Percentiles rank a stretch among this genome's conserved stretches.
Conservation (phyloP, 805 yeast genomes). For the Kodamaea kaohsiungensis region DNA sequence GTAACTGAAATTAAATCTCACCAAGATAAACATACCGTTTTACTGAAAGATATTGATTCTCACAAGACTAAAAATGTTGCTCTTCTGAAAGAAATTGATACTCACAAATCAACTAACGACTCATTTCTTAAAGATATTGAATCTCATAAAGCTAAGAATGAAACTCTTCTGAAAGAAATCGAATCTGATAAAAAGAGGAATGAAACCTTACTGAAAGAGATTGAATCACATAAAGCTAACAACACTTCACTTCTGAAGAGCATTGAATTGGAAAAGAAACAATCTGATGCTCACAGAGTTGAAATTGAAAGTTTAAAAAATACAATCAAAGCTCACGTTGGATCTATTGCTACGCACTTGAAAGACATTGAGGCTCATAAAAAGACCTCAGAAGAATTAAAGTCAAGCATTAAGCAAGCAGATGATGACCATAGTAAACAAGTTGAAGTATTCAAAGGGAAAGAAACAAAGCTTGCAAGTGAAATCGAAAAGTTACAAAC, state of each 20-base stretch:
- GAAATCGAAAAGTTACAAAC: not conserved
- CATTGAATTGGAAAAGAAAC: not conserved
- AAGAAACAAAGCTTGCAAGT: not conserved
- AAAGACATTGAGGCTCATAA: not conserved
- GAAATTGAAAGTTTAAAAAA: not conserved
- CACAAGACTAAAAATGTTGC: not conserved
- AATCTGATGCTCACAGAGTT: not conserved
- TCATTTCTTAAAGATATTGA: not conserved
- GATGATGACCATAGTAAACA: not conserved
- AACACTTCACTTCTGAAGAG: not conserved
- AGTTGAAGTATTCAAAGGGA: not conserved
- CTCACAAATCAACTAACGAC: not conserved
- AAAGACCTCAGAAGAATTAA: not conserved
- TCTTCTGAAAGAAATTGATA: not conserved
- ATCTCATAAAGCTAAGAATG: not conserved
- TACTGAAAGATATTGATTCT: not conserved
- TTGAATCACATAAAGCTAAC: not conserved
- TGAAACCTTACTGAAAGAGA: no score
- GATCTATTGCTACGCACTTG: not conserved
- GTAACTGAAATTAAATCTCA: not conserved
- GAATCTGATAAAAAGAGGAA: not conserved
- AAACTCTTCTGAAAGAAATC: not conserved
- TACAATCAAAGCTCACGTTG: not conserved
- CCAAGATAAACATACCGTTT: not conserved
- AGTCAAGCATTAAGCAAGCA: not conserved